Percentiles rank a stretch among this genome's conserved stretches.
Conservation (phyloP, 2,329 filamentous ascomycete genomes). For the Seiridium cupressi region DNA sequence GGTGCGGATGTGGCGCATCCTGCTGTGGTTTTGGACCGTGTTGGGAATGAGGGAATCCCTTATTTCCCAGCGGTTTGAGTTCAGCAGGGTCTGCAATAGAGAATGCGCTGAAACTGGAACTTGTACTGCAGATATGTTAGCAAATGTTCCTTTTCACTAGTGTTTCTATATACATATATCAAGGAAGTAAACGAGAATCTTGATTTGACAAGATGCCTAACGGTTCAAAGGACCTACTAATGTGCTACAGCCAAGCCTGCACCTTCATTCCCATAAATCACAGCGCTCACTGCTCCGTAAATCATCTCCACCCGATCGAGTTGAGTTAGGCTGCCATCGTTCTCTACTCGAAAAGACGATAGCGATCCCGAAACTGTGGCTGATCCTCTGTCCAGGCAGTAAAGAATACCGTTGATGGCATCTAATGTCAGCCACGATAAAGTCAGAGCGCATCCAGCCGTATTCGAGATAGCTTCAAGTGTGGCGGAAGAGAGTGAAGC, state of each 20-base stretch:
- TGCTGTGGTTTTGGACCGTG: constrained; percentile 8
- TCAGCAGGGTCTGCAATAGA: constrained; percentile 5
- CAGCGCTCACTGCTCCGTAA: constrained; percentile 42
- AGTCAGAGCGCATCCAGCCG: constrained; percentile 43
- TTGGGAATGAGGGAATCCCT: constrained; percentile 5
- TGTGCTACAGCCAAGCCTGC: constrained; percentile 41
- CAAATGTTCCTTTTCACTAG: neutral
- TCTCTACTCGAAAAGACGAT: constrained; percentile 34
- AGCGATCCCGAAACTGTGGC: constrained; percentile 38
- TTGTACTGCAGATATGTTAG: constrained; percentile 25
- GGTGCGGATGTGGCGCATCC: constrained; percentile 11
- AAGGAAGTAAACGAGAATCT: no score
- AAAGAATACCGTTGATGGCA: constrained; percentile 41
- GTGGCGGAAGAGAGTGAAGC: constrained; percentile 21
- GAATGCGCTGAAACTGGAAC: constrained; percentile 14
- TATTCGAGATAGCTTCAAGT: constrained; percentile 38
- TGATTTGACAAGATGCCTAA: neutral
- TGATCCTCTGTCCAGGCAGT: constrained; percentile 57
- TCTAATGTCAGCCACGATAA: constrained; percentile 60
- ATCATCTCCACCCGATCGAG: constrained; percentile 33
- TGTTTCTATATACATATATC: no score
- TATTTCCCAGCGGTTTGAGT: constrained; percentile 7
- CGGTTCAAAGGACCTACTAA: constrained; percentile 36
- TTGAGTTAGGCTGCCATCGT: constrained; percentile 36
- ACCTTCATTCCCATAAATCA: constrained; percentile 39